phyloP scores from a whole-genome alignment of 306 rosid species.

The Sindora glabra region DNA sequence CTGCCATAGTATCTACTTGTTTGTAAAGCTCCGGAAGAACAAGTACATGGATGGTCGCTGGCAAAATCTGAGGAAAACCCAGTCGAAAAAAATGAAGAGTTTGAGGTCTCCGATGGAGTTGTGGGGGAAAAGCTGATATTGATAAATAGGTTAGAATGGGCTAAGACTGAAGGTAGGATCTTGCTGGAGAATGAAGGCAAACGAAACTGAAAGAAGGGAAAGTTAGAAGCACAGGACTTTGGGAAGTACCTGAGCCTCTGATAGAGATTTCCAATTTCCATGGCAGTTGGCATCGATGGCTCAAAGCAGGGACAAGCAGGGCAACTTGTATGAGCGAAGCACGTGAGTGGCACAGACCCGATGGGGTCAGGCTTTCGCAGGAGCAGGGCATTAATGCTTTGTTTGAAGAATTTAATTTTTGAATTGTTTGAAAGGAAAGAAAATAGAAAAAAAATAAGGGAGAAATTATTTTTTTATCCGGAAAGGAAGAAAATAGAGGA shows the following conservation, averaged over 20 bases:
- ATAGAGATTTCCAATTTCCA: constrained; percentile 26
- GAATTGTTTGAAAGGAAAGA: no score
- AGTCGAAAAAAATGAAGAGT: constrained; percentile 4
- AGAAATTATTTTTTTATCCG: no score
- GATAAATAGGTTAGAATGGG: background rate
- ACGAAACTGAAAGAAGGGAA: constrained; percentile 1
- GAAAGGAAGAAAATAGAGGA: no score
- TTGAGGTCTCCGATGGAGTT: background rate
- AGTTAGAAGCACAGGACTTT: constrained; percentile 11
- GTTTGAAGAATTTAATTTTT: no score
- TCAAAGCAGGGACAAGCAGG: no score
- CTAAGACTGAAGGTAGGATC: constrained; percentile 5
- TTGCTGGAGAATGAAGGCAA: background rate
- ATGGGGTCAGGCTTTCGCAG: no score
- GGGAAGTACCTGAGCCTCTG: constrained; percentile 35
- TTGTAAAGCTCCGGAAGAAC: constrained; percentile 4
- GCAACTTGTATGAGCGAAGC: no score
- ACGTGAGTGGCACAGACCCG: no score
- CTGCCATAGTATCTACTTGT: background rate
- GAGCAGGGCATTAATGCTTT: no score
- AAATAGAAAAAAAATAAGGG: no score
- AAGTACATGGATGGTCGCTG: background rate
- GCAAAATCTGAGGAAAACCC: constrained; percentile 16
- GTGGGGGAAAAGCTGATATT: constrained; percentile 13
- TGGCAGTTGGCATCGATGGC: background rate